Evolutionary conservation across 2,329 filamentous ascomycete species (phyloP).

Genomic region (Beauveria medogensis): DNA sequence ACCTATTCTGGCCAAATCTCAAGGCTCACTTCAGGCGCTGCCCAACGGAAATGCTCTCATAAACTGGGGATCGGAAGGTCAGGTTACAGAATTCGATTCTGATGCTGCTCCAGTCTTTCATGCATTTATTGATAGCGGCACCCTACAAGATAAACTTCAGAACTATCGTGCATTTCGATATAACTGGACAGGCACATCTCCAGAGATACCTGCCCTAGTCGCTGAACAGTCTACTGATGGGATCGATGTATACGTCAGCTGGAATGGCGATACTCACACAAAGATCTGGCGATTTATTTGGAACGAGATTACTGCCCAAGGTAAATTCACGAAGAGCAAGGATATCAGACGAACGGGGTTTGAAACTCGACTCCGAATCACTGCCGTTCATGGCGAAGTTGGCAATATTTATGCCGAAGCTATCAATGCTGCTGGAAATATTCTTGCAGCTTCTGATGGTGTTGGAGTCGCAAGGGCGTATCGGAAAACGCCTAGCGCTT

Average conservation of each 20-base stretch:
- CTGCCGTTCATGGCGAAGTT: no score
- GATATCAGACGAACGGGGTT: no score
- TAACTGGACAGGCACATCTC: constrained; percentile 42
- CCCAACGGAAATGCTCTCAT: constrained; percentile 46
- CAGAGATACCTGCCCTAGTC: constrained; percentile 19
- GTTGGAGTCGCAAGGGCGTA: no score
- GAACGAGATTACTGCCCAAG: no score
- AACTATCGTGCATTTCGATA: constrained; percentile 48
- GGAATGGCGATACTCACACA: constrained; percentile 5
- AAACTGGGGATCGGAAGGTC: constrained; percentile 47
- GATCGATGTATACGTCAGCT: neutral
- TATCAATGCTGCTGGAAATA: no score
- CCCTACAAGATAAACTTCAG: constrained; percentile 32
- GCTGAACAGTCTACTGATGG: constrained; percentile 1
- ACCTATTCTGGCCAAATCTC: constrained; percentile 37
- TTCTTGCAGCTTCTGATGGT: no score
- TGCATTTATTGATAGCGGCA: constrained; percentile 34
- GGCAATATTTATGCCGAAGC: no score
- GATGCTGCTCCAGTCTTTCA: constrained; percentile 44
- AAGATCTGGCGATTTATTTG: neutral
- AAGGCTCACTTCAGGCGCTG: constrained; percentile 43
- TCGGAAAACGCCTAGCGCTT: no score
- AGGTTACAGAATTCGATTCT: constrained; percentile 41
- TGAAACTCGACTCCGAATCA: no score
- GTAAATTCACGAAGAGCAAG: no score